Conservation (phyloP, 2,329 filamentous ascomycete genomes). For the Parafenestella ontariensis region DNA sequence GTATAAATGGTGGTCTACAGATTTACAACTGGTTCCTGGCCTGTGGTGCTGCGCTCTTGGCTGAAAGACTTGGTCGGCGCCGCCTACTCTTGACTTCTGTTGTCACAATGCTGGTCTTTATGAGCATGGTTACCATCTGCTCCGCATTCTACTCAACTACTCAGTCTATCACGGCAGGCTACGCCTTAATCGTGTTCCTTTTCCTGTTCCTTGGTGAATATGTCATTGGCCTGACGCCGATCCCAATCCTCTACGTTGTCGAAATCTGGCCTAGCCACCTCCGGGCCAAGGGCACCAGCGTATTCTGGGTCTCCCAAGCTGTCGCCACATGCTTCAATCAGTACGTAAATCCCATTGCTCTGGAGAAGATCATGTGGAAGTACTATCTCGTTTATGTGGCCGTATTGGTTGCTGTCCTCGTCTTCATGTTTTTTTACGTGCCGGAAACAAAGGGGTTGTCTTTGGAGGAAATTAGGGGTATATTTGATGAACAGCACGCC, state of each 20-base stretch:
- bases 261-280: slow-evolving; percentile 46
- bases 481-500: slow-evolving; percentile 16
- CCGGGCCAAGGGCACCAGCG: slow-evolving; percentile 24
- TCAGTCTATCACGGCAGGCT: slow-evolving; percentile 6
- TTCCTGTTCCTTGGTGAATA: slow-evolving; percentile 27
- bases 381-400: slow-evolving; percentile 34
- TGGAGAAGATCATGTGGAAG: slow-evolving; percentile 28
- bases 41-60: slow-evolving; percentile 47
- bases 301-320: slow-evolving; percentile 25
- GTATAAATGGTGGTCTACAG: slow-evolving; percentile 51
- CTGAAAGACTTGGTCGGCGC: slow-evolving; percentile 53
- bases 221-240: slow-evolving; percentile 46
- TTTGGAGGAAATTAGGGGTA: slow-evolving; percentile 19
- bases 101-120: slow-evolving; percentile 54
- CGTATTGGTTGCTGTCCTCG: slow-evolving; percentile 15
- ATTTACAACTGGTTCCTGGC: slow-evolving; percentile 51
- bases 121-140: slow-evolving; percentile 53
- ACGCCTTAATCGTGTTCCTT: slow-evolving; percentile 26
- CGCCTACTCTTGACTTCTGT: slow-evolving; percentile 53
- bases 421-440: slow-evolving; percentile 19
- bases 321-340: slow-evolving; percentile 26
- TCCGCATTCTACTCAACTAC: slow-evolving; percentile 33
- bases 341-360: slow-evolving; percentile 28
- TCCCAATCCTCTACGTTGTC: slow-evolving; percentile 41
- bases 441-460: slow-evolving; percentile 26